Conservation (phyloP, 2,329 filamentous ascomycete genomes). For the Fusarium veterinarium region DNA sequence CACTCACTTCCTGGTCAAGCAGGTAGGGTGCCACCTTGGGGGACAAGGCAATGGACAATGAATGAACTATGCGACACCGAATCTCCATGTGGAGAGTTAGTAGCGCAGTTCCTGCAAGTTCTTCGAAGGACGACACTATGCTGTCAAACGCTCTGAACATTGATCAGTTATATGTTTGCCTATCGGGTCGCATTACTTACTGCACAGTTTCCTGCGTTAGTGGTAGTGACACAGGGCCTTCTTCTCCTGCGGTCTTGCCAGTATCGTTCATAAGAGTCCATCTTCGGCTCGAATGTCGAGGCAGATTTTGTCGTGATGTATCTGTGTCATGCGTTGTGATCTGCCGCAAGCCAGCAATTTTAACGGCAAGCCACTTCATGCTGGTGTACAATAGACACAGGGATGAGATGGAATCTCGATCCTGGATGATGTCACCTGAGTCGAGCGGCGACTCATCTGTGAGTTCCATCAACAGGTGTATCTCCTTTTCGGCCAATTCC, state of each 20-base stretch:
- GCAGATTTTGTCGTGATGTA: constrained; percentile 66
- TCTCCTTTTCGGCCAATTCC: constrained; percentile 73
- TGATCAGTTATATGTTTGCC: constrained; percentile 39
- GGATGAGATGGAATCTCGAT: constrained; percentile 85
- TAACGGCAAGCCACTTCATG: constrained; percentile 96
- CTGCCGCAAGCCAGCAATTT: constrained; percentile 82
- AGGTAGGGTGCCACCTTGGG: constrained; percentile 71
- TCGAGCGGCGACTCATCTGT: constrained; percentile 73
- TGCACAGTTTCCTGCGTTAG: constrained; percentile 86
- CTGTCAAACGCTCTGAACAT: constrained; percentile 79
- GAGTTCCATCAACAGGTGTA: constrained; percentile 65
- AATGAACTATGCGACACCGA: constrained; percentile 85
- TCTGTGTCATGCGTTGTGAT: constrained; percentile 81
- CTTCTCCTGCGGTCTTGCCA: constrained; percentile 67
- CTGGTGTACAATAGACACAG: constrained; percentile 93
- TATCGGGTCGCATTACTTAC: constrained; percentile 60
- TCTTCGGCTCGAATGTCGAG: constrained; percentile 72
- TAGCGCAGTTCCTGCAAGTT: constrained; percentile 81
- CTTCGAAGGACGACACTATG: constrained; percentile 84
- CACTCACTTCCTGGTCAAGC: constrained; percentile 77
- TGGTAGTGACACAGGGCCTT: constrained; percentile 81
- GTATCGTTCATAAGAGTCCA: constrained; percentile 85
- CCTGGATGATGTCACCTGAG: constrained; percentile 86
- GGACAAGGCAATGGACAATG: constrained; percentile 73
- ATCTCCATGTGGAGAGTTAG: constrained; percentile 90